These are phyloP conservation scores for Sclerotinia nivalis DNA, from an alignment of 2,329 filamentous ascomycete genomes.

Conservation along the genomic window DNA sequence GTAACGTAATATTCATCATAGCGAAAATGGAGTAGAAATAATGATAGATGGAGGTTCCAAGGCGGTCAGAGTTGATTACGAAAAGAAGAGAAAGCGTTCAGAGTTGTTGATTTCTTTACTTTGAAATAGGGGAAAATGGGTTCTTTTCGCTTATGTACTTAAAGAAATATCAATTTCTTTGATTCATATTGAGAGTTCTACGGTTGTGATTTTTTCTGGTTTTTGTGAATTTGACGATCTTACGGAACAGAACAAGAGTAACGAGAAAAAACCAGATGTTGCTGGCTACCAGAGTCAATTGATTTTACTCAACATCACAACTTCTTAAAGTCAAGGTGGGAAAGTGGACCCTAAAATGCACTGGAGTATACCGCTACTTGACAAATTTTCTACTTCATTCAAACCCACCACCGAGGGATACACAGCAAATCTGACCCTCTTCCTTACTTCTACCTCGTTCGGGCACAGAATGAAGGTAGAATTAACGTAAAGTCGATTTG, in stretches of 20 bases:
- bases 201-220: not conserved
- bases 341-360: no score
- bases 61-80: slow-evolving; percentile 11
- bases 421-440: no score
- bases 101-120: slow-evolving; percentile 12
- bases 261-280: no score
- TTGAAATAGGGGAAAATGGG: slow-evolving; percentile 1
- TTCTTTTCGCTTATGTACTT: slow-evolving; percentile 21
- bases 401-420: no score
- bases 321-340: no score
- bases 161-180: not conserved
- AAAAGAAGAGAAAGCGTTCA: not conserved
- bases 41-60: slow-evolving; percentile 10
- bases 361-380: no score
- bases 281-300: no score
- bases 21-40: not conserved
- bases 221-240: not conserved
- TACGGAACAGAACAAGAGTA: not conserved
- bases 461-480: no score
- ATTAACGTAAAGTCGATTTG: no score
- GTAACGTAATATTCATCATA: slow-evolving; percentile 15
- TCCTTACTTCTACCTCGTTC: no score
- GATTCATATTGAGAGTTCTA: not conserved
- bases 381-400: no score
- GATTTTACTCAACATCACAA: no score